phyloP scores from a whole-genome alignment of 352 stramenopile genomes.

The Phytophthora cajani region DNA sequence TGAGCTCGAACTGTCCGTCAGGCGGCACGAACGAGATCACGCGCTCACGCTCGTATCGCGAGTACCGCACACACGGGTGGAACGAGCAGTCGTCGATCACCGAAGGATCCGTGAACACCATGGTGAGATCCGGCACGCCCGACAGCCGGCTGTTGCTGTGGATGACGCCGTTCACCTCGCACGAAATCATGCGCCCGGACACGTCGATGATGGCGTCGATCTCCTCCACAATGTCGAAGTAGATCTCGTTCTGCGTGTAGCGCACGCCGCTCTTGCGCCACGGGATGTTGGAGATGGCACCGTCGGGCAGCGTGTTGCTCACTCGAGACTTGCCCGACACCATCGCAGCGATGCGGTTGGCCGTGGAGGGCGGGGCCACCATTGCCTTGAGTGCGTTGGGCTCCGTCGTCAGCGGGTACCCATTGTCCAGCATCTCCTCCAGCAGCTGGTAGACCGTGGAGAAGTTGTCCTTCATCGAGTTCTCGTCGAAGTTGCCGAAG shows the following conservation, averaged over 20 bases:
- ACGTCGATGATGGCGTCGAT: slow-evolving; percentile 97
- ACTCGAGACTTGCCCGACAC: slow-evolving; percentile 91
- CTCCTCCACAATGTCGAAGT: slow-evolving; percentile 98
- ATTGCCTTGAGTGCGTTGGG: slow-evolving; percentile 98
- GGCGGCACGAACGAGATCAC: slow-evolving; percentile 98
- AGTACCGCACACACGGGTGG: slow-evolving; percentile 98
- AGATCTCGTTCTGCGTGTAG: slow-evolving; percentile 98
- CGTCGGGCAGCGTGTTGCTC: slow-evolving; percentile 92
- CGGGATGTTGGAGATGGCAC: slow-evolving; percentile 96
- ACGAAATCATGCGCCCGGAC: slow-evolving; percentile 92
- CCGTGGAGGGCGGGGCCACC: slow-evolving; percentile 95
- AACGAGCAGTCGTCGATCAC: slow-evolving; percentile 98
- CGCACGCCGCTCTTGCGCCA: slow-evolving; percentile 97
- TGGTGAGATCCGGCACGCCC: slow-evolving; percentile 96
- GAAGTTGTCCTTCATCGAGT: slow-evolving; percentile 98
- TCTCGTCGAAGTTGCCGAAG: slow-evolving; percentile 96
- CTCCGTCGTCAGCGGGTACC: slow-evolving; percentile 97
- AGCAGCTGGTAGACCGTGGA: slow-evolving; percentile 96
- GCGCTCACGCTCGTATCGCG: slow-evolving; percentile 94
- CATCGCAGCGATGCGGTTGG: slow-evolving; percentile 89
- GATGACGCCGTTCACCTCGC: slow-evolving; percentile 95
- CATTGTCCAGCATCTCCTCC: slow-evolving; percentile 98
- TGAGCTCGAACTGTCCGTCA: slow-evolving; percentile 97
- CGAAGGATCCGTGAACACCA: slow-evolving; percentile 96
- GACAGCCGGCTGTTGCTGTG: slow-evolving; percentile 96